Conservation (phyloP, 495 filamentous ascomycete genomes). For the Cairneyella variabilis region DNA sequence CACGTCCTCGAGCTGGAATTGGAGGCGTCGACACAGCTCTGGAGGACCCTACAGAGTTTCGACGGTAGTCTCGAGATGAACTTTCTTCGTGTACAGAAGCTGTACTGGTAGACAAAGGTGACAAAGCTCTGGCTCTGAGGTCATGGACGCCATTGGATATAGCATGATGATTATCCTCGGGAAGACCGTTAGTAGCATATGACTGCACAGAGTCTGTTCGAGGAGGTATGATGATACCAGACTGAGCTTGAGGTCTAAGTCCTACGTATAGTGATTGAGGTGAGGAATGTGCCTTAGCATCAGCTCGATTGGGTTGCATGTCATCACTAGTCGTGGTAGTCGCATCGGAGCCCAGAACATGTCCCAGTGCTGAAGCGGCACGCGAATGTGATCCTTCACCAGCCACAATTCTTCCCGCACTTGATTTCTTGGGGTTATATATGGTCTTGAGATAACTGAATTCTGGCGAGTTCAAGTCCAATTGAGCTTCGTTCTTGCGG, state of each 20-base stretch:
- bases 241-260: no score
- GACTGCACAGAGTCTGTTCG: slow-evolving; percentile 7
- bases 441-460: slow-evolving; percentile 21
- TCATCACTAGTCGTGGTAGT: slow-evolving; percentile 3
- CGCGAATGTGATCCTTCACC: background rate
- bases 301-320: background rate
- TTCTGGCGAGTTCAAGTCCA: slow-evolving; percentile 20
- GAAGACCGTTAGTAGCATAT: background rate
- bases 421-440: background rate
- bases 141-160: slow-evolving; percentile 5
- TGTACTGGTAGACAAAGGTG: background rate
- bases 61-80: background rate
- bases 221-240: background rate
- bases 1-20: slow-evolving; percentile 6
- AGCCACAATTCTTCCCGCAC: background rate
- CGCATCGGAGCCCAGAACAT: slow-evolving; percentile 7
- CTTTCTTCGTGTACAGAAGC: slow-evolving; percentile 7
- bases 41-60: background rate
- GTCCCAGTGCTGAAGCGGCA: background rate
- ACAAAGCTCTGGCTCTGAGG: background rate
- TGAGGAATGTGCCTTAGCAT: background rate
- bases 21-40: background rate
- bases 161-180: slow-evolving; percentile 2
- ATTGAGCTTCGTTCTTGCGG: background rate
- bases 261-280: background rate